Evolutionary conservation across 2,329 filamentous ascomycete species (phyloP), one percentile per base, ranked within the genome.

Genomic region (Xylariaceae sp.): DNA sequence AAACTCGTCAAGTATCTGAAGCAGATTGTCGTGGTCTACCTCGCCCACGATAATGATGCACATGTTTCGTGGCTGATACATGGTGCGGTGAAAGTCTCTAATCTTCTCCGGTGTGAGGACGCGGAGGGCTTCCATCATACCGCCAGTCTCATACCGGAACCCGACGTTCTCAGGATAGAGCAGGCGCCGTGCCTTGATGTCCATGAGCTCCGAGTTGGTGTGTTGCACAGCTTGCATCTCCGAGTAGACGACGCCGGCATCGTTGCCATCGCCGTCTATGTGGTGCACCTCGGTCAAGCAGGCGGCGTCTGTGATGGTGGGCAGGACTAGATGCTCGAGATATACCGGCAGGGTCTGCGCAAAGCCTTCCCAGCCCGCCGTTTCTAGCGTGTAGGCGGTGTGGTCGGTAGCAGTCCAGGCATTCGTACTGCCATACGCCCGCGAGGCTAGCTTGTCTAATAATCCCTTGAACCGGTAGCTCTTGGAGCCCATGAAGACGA

Each of bases 211-310:
- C 6, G 74, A 71, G 50, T 85, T 81, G 36, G 79, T 82, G 58
- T 94, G 94, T 59, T 97, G 85, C 2, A 95, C 81, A 16, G 83
- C 92, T 64, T 98, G 92, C 92, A 98, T 98, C 65, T 98, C 92
- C 0, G 90, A 96, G 64, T 98, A 98, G 7, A 98, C 92, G 1
- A 96, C 89, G 47, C 88, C 92, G 29, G 92, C 92, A 72, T 98
- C 92, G 48, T 97, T 85, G 40, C 92, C 92, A 50, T 86, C 80
- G 12, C 88, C 90, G 58, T 98, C 88, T 39, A 98, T 78, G 60
- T 98, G 92, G 67, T 95, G 88, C 2, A 98, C 92, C 62, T 98
- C 92, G 3, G 92, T 98, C 50, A 90, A 83, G 59, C 94, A 96
- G 9, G 81, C 88, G 40, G 89, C 85, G 61, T 98, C 90, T 1